Conservation (phyloP, 179 eudicot species). For the Dionaea muscipula region DNA sequence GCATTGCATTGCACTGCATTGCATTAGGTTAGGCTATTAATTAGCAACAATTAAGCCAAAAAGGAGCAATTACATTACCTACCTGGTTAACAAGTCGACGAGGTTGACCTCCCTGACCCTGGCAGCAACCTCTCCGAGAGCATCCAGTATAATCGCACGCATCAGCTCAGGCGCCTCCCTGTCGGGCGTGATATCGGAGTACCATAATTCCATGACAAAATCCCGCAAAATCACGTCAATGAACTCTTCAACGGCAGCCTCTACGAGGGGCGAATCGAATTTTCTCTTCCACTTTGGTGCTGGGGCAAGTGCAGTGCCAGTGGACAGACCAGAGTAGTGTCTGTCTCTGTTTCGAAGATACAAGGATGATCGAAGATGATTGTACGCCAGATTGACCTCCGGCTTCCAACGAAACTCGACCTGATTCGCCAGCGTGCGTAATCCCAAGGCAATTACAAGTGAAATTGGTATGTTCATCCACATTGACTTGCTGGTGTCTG, state of each 20-base stretch:
- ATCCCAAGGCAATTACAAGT: conserved; percentile 43
- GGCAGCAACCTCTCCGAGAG: conserved; percentile 80
- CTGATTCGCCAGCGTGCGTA: conserved; percentile 50
- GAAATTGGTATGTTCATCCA: conserved; percentile 93
- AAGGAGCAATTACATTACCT: conserved; percentile 1
- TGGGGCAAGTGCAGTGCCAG: conserved; percentile 34
- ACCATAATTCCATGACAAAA: conserved; percentile 87
- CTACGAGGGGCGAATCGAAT: conserved; percentile 73
- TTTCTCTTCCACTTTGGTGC: conserved; percentile 78
- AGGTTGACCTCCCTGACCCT: conserved; percentile 82
- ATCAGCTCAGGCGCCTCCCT: conserved; percentile 84
- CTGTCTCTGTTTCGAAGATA: too few species aligned
- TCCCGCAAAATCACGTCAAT: conserved; percentile 61
- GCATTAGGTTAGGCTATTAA: too few species aligned
- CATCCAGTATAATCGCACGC: conserved; percentile 61
- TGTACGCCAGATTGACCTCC: too few species aligned
- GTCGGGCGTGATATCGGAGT: conserved; percentile 82
- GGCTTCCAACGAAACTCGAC: conserved; percentile 68
- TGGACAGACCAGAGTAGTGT: conserved; percentile 58
- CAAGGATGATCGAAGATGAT: too few species aligned
- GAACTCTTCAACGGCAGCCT: conserved; percentile 83
- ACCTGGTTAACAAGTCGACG: conserved; percentile 93
- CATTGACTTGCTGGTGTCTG: conserved; percentile 99
- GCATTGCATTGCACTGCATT: too few species aligned
- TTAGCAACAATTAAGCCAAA: too few species aligned